These are phyloP conservation scores for Penicillium sp. DNA, from an alignment of 2,329 filamentous ascomycete species.

Conservation along the genomic window DNA sequence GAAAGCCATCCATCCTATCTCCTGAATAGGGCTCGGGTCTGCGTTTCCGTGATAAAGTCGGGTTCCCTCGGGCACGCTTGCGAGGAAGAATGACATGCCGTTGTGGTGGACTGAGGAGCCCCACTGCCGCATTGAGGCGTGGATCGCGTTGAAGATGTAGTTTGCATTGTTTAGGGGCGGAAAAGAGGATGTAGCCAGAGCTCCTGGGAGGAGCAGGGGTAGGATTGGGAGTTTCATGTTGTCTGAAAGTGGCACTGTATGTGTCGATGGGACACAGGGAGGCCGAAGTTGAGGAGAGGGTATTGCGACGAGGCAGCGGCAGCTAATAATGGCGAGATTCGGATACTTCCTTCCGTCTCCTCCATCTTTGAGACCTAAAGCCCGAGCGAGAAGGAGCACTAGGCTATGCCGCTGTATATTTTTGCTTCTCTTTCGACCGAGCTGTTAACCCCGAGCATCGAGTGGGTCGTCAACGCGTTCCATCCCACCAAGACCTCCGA, in stretches of 20 bases:
- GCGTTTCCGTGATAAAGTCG: conserved; percentile 70
- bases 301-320: not conserved
- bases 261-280: not conserved
- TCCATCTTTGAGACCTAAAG: no score
- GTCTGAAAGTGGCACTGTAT: no score
- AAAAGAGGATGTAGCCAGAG: no score
- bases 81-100: conserved; percentile 73
- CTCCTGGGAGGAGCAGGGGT: not conserved
- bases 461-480: no score
- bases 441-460: no score
- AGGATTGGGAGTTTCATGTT: conserved; percentile 1
- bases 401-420: no score
- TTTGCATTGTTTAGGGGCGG: conserved; percentile 55
- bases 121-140: conserved; percentile 75
- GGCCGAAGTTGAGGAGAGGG: not conserved
- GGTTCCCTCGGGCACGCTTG: conserved; percentile 66
- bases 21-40: conserved; percentile 52
- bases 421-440: no score
- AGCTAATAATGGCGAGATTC: not conserved
- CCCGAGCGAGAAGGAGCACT: no score
- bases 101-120: conserved; percentile 75
- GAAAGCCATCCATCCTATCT: conserved; percentile 74
- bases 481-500: no score
- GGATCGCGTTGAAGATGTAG: conserved; percentile 73
- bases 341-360: no score